These are phyloP conservation scores for Monotropa hypopitys DNA, from an alignment of 179 eudicot genomes.

Conservation along the genomic window DNA sequence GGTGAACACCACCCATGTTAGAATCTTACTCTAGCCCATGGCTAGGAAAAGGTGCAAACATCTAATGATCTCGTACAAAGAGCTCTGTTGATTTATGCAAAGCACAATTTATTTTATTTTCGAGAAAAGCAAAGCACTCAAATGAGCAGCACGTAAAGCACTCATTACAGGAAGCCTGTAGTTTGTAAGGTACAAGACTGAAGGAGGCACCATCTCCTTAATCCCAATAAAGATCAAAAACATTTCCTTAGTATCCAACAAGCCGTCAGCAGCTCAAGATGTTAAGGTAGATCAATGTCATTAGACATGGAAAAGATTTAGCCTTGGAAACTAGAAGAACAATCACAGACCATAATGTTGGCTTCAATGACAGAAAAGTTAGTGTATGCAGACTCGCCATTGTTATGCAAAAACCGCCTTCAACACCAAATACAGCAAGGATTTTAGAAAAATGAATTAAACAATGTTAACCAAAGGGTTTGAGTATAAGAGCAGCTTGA, in stretches of 20 bases:
- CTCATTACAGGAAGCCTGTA: not conserved
- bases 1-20: not conserved
- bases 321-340: not conserved
- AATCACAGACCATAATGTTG: not conserved
- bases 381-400: not conserved
- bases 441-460: not conserved
- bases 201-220: not conserved
- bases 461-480: not conserved
- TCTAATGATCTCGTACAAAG: not conserved
- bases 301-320: not conserved
- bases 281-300: not conserved
- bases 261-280: not conserved
- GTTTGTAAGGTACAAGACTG: not conserved
- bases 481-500: not conserved
- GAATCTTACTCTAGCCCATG: not conserved
- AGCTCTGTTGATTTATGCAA: not conserved
- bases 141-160: not conserved
- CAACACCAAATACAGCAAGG: not conserved
- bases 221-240: not conserved
- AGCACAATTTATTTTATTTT: not conserved
- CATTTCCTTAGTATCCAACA: not conserved
- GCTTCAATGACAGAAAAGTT: not conserved
- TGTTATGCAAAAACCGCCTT: not conserved
- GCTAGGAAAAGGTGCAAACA: not conserved
- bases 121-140: not conserved